Evolutionary conservation across 2,329 filamentous ascomycete genomes (phyloP).

Genomic region (Sporothrix euskadiensis): DNA sequence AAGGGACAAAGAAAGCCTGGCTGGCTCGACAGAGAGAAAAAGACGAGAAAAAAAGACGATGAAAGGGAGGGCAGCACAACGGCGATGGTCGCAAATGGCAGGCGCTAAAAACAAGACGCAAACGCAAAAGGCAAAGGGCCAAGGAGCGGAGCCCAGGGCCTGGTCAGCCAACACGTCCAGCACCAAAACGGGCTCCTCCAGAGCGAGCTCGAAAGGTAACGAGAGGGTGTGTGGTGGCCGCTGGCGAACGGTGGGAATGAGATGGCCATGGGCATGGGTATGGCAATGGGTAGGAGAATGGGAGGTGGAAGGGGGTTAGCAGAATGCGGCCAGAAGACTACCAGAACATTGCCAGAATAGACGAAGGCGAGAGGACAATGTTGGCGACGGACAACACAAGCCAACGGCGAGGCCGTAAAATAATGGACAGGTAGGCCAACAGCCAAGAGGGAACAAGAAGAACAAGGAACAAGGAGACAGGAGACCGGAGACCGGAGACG

Average conservation of each 20-base stretch:
- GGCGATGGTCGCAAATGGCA: not conserved
- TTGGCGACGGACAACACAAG: not conserved
- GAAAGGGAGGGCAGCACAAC: not conserved
- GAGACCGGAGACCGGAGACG: not conserved
- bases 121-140: slow-evolving; percentile 19
- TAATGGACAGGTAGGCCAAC: not conserved
- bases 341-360: not conserved
- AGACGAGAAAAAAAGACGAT: slow-evolving; percentile 12
- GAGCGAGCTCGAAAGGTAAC: not conserved
- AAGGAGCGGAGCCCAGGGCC: not conserved
- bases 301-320: no score
- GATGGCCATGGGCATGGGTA: not conserved
- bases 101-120: slow-evolving; percentile 12
- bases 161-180: slow-evolving; percentile 4
- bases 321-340: not conserved
- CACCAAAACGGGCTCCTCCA: not conserved
- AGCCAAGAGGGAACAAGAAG: not conserved
- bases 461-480: not conserved
- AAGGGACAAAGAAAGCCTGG: not conserved
- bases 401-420: not conserved
- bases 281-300: no score
- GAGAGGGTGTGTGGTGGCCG: not conserved
- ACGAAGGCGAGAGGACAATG: not conserved
- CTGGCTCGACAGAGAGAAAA: slow-evolving; percentile 4
- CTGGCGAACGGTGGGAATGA: not conserved